Evolutionary conservation across 352 stramenopile species (phyloP).

Genomic region (Phytophthora sp.): DNA sequence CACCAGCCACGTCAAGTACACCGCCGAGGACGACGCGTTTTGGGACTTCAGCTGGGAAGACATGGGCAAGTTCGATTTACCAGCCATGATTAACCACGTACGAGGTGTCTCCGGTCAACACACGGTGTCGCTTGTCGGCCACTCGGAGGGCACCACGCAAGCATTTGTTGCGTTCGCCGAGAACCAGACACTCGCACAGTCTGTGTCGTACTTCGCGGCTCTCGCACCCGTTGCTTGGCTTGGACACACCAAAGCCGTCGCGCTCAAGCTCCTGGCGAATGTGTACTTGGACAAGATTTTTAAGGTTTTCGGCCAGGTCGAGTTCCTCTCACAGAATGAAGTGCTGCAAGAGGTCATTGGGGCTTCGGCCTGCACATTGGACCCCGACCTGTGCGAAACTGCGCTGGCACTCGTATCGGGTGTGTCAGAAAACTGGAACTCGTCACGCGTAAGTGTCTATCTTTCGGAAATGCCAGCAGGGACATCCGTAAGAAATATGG

Average conservation of each 20-base stretch:
- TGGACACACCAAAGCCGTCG: constrained; percentile 29
- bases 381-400: constrained; percentile 40
- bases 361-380: constrained; percentile 37
- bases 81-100: constrained; percentile 53
- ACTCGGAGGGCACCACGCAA: constrained; percentile 64
- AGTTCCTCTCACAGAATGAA: constrained; percentile 42
- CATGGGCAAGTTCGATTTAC: constrained; percentile 58
- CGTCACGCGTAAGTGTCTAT: constrained; percentile 54
- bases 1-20: constrained; percentile 47
- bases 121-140: constrained; percentile 49
- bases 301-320: constrained; percentile 35
- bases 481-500: constrained; percentile 64
- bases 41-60: constrained; percentile 67
- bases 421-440: constrained; percentile 49
- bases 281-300: constrained; percentile 51
- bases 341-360: constrained; percentile 45
- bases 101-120: constrained; percentile 27
- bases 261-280: constrained; percentile 33
- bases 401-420: constrained; percentile 41
- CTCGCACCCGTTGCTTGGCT: constrained; percentile 48
- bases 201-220: constrained; percentile 57
- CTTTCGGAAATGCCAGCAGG: constrained; percentile 54
- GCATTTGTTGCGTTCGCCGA: constrained; percentile 55
- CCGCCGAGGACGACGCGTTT: constrained; percentile 37
- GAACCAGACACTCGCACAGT: constrained; percentile 53